These are phyloP conservation scores for Kazachstania africana DNA, from an alignment of 805 yeast genomes.

Conservation along the genomic window DNA sequence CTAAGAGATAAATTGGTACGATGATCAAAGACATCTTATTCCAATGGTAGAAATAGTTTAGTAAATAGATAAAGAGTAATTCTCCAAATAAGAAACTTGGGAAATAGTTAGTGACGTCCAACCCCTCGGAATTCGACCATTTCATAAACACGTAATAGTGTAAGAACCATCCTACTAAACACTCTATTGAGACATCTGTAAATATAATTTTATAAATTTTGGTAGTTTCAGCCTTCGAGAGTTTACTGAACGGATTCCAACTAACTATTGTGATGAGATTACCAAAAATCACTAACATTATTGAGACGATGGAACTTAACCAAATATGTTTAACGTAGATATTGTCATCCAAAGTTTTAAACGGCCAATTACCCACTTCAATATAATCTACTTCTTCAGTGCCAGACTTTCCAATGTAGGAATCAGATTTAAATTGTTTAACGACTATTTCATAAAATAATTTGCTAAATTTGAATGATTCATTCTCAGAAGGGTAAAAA, in stretches of 20 bases:
- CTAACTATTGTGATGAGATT: constrained; percentile 1
- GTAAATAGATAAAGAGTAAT: constrained; percentile 6
- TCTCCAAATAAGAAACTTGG: constrained; percentile 16
- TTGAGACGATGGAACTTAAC: constrained; percentile 8
- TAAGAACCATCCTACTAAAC: constrained; percentile 19
- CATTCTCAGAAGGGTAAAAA: too few relatives aligned
- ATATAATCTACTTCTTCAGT: constrained; percentile 1
- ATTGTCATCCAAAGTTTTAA: constrained; percentile 2
- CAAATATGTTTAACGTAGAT: constrained; percentile 8
- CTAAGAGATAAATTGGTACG: not conserved
- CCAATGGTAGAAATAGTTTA: constrained; percentile 8
- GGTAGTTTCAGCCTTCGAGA: not conserved
- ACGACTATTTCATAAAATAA: constrained; percentile 5
- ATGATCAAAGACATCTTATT: constrained; percentile 2
- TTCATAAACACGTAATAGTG: constrained; percentile 16
- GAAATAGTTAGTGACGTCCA: constrained; percentile 12
- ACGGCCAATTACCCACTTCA: constrained; percentile 14
- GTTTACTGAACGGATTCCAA: constrained; percentile 14
- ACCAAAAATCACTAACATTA: constrained; percentile 3
- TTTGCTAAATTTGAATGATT: not conserved
- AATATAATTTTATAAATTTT: constrained; percentile 2
- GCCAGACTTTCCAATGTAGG: constrained; percentile 9
- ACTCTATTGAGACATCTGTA: constrained; percentile 11
- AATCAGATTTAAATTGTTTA: constrained; percentile 13
- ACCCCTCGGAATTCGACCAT: constrained; percentile 10